Base-by-base conservation (phyloP, 805 yeast species). In the Candida peoriensis region DNA sequence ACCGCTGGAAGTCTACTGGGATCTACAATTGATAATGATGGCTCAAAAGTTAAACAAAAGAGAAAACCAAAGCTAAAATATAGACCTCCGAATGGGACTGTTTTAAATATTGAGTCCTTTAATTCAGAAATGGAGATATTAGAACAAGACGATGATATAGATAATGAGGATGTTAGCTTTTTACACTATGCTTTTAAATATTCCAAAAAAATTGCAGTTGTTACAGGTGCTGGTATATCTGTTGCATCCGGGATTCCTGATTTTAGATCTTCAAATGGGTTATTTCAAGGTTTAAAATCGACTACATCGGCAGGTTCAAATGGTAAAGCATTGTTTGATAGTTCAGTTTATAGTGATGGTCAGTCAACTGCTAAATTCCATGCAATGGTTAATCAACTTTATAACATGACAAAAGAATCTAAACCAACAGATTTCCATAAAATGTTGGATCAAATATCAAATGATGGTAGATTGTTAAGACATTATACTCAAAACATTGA, bases 231-330 rank as follows among this genome's bases (percentile, higher is more conserved):
- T 13, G 96, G 96, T 3, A 75, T 85, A 14, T 85, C 95, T 10
- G 93, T 89, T 35, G 81, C 83, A 20, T 86, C 95, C 1, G 96
- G 96, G 5, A 88, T 87, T 25, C 96, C 96, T 4, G 93, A 82
- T 49, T 82, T 87, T 52, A 63, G 96, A 53, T 82, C 94, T 7
- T 73, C 86, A 1, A 64, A 77, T 40, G 95, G 95, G 2, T 66
- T 88, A 31, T 85, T 88, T 53, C 72, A 74, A 36, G 73, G 74
- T 11, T 56, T 76, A 25, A 62, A 64, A 27, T 44, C 53, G 1
- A 51, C 59, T 3, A 54, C 74, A 46, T 53, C 68, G 10, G 54
- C 64, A 4, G 58, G 58, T 4, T 42, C 57, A 0, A 54, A 54
- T 41, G 87, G 87, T 12, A 81, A 81, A 54, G 81, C 82, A 28